These are phyloP conservation scores for Fragaria iinumae DNA, from an alignment of 306 rosid species.

Conservation along the genomic window DNA sequence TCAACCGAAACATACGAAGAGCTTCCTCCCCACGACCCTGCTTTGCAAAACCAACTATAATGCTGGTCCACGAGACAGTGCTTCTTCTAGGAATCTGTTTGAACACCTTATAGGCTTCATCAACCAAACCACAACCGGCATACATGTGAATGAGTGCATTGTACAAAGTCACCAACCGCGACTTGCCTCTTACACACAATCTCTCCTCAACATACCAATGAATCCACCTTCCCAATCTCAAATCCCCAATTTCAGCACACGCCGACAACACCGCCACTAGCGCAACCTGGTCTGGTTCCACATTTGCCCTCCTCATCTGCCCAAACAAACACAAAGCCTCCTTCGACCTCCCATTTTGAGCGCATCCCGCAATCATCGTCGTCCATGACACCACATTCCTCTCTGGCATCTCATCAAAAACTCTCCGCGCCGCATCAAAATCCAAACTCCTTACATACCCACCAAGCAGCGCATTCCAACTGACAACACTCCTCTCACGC, in stretches of 20 bases:
- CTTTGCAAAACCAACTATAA: slow-evolving; percentile 66
- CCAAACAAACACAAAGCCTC: slow-evolving; percentile 57
- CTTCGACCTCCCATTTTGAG: slow-evolving; percentile 45
- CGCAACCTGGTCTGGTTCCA: slow-evolving; percentile 60
- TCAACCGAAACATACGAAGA: slow-evolving; percentile 47
- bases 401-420: slow-evolving; percentile 53
- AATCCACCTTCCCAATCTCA: slow-evolving; percentile 67
- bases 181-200: slow-evolving; percentile 25
- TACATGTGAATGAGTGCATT: slow-evolving; percentile 85
- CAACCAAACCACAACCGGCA: slow-evolving; percentile 61
- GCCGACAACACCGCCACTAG: slow-evolving; percentile 67
- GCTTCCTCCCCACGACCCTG: slow-evolving; percentile 72
- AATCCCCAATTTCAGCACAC: slow-evolving; percentile 64
- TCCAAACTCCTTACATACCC: slow-evolving; percentile 50
- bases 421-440: slow-evolving; percentile 38
- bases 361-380: slow-evolving; percentile 56
- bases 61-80: slow-evolving; percentile 76
- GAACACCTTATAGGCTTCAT: slow-evolving; percentile 54
- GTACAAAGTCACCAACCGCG: slow-evolving; percentile 47
- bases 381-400: slow-evolving; percentile 74
- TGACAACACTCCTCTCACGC: slow-evolving; percentile 53
- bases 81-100: slow-evolving; percentile 44
- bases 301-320: slow-evolving; percentile 57
- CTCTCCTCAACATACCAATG: slow-evolving; percentile 44
- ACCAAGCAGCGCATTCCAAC: slow-evolving; percentile 64